These are phyloP conservation scores for Neurospora sp. DNA, from an alignment of 495 filamentous ascomycete species.

Conservation along the genomic window DNA sequence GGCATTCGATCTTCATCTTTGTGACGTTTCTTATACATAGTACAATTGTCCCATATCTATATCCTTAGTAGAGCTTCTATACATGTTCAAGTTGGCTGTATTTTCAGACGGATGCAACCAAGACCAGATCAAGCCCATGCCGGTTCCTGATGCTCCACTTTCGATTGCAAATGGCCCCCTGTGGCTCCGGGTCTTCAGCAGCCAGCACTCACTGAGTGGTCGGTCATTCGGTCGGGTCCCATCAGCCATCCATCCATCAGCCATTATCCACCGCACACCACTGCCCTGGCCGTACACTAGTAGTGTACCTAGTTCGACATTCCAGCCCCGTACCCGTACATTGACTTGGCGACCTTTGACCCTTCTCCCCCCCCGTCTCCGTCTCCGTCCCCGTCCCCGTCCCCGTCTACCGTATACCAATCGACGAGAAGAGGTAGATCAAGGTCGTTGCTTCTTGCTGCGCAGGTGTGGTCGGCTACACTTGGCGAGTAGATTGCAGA, in stretches of 20 bases:
- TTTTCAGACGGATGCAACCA: not conserved
- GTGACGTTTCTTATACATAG: not conserved
- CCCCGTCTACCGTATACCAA: not conserved
- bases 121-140: constrained; percentile 1
- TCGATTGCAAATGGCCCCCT: constrained; percentile 14
- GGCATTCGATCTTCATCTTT: not conserved
- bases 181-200: not conserved
- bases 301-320: not conserved
- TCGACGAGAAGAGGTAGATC: not conserved
- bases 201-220: not conserved
- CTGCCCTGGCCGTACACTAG: not conserved
- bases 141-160: constrained; percentile 14
- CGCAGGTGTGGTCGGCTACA: not conserved
- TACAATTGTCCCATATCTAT: not conserved
- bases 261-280: not conserved
- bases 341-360: not conserved
- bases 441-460: not conserved
- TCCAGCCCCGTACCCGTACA: constrained; percentile 1
- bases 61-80: not conserved
- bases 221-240: not conserved
- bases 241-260: not conserved
- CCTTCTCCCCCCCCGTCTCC: not conserved
- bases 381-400: not conserved
- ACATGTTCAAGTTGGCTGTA: not conserved
- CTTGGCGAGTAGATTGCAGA: not conserved